Evolutionary conservation across 1,139 yeast genomes (phyloP), one percentile per base, ranked within the genome.

Genomic region (Meyerozyma sp.): DNA sequence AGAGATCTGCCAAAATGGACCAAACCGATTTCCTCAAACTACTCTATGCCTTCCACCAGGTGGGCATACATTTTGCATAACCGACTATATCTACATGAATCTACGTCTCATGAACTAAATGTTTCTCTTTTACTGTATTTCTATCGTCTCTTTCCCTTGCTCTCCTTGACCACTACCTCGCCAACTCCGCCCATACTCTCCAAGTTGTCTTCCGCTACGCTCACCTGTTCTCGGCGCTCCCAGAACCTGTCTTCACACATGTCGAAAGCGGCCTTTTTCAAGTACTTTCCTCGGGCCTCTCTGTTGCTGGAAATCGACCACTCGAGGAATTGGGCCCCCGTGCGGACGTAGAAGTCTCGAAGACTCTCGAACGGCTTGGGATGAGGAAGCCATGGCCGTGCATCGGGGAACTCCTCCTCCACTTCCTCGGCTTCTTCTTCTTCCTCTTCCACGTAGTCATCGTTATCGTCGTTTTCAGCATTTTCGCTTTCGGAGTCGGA

Each of bases 241-340:
- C 98, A 93, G 94, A 96, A 93, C 68, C 98, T 79, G 51, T 84
- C 94, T 65, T 91, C 96, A 62, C 95, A 85, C 48, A 91, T 66
- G 53, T 90, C 97, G 61, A 93, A 93, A 0, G 97, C 86, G 36
- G 87, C 85, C 47, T 86, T 84, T 68, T 91, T 90, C 62, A 93
- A 76, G 56, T 88, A 84, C 62, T 93, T 93, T 44, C 96, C 98
- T 55, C 95, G 79, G n/a, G 89, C 83, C 46, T 87, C 93, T 54
- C 87, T 76, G 53, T 87, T 83, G 55, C 85, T 84, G 3, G 94
- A 83, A 51, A 86, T 85, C 2, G 95, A 90, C 97, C 98, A 93
- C 60, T 89, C 90, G 55, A 91, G 75, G 65, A 91, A 91, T 38
- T 82, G 79, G 2, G 93, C 83, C 44, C 96, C 95, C 1, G 95